Evolutionary conservation across 352 stramenopile species (phyloP).

Genomic region (Pythium rhizo-oryzae): DNA sequence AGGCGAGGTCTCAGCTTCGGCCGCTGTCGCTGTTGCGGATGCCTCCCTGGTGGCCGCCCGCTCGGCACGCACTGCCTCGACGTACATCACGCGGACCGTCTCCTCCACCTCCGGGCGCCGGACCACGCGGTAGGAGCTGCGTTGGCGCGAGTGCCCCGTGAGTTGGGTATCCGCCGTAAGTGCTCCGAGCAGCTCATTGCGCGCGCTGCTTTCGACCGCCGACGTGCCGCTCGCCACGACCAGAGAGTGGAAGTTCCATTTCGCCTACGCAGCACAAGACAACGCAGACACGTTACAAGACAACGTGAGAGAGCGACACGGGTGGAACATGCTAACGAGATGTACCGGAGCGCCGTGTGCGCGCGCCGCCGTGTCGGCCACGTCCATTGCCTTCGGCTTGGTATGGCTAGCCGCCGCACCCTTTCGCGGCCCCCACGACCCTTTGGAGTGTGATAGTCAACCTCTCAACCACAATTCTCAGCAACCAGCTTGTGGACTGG

Average conservation of each 20-base stretch:
- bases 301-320: not conserved
- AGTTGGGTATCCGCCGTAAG: constrained; percentile 34
- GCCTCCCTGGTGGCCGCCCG: not conserved
- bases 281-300: not conserved
- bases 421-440: too few species aligned
- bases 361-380: not conserved
- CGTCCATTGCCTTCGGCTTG: not conserved
- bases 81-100: constrained; percentile 20
- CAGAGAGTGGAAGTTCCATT: constrained; percentile 58
- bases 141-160: constrained; percentile 26
- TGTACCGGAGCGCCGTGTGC: not conserved
- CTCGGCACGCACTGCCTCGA: constrained; percentile 18
- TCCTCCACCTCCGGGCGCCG: constrained; percentile 41
- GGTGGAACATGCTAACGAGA: not conserved
- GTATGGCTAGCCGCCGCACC: too few species aligned
- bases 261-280: not conserved
- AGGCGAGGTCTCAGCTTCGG: too few species aligned
- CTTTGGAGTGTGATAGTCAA: too few species aligned
- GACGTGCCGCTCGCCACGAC: constrained; percentile 46
- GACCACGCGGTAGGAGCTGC: constrained; percentile 53
- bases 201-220: constrained; percentile 34
- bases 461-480: too few species aligned
- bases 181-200: constrained; percentile 33
- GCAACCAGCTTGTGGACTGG: too few species aligned
- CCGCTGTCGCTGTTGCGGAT: not conserved